Percentiles rank a stretch among this genome's conserved stretches.
phyloP scores from a whole-genome alignment of 352 stramenopile genomes.

The Hyphochytrium catenoides region DNA sequence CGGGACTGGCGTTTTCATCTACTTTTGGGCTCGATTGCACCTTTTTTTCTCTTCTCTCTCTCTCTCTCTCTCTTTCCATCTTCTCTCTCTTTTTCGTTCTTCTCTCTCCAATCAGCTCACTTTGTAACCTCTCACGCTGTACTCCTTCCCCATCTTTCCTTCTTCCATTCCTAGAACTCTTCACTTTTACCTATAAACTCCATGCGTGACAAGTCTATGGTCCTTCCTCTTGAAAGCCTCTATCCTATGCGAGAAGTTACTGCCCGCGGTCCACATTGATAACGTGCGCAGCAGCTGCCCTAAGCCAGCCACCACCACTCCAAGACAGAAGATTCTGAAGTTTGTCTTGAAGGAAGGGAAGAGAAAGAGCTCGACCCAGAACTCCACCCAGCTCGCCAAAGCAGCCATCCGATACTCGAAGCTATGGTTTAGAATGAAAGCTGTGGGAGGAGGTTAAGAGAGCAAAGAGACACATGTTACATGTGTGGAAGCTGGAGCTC shows the following conservation, averaged over 20 bases:
- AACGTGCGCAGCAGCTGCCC: constrained; percentile 64
- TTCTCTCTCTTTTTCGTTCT: no score
- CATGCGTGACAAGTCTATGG: constrained; percentile 76
- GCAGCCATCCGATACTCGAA: constrained; percentile 61
- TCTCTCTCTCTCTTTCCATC: no score
- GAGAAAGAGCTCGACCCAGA: constrained; percentile 65
- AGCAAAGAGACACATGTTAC: no score
- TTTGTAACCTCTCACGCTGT: no score
- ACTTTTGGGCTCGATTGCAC: no score
- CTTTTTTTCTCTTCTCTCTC: no score
- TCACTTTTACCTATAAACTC: constrained; percentile 38
- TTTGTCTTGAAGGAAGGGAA: constrained; percentile 41
- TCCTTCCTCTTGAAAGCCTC: constrained; percentile 74
- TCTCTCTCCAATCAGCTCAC: no score
- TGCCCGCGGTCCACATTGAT: constrained; percentile 74
- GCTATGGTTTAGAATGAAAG: constrained; percentile 72
- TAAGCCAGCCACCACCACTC: constrained; percentile 37
- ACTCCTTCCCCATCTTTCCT: no score
- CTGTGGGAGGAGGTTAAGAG: no score
- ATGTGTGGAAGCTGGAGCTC: no score
- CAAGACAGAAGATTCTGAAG: constrained; percentile 21
- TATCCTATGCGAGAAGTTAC: constrained; percentile 89
- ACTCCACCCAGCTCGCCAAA: constrained; percentile 55
- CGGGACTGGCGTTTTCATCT: no score
- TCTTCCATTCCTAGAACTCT: neutral